A percentile compares a stretch with the other conserved stretches of the same genome.
Evolutionary conservation across 306 rosid species (phyloP).

Genomic region (Rosa rugosa): DNA sequence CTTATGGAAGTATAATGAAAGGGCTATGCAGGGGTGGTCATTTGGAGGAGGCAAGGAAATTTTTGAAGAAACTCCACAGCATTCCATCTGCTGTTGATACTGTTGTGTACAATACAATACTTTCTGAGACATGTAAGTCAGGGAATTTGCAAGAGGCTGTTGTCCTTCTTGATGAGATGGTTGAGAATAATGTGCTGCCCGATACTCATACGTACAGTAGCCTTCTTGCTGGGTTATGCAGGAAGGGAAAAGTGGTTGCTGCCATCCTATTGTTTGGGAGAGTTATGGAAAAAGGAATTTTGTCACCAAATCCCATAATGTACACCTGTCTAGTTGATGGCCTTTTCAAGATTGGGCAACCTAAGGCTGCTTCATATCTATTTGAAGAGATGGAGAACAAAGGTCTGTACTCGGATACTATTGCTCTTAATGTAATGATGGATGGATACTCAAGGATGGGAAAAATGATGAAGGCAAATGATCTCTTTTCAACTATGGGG

Average conservation of each 20-base stretch:
- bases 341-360: slow-evolving; percentile 66
- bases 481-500: slow-evolving; percentile 52
- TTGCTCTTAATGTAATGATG: slow-evolving; percentile 50
- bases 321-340: slow-evolving; percentile 62
- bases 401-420: slow-evolving; percentile 54
- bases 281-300: slow-evolving; percentile 44
- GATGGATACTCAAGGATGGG: slow-evolving; percentile 68
- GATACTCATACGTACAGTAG: slow-evolving; percentile 54
- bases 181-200: slow-evolving; percentile 51
- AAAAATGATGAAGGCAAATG: slow-evolving; percentile 39
- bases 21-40: slow-evolving; percentile 63
- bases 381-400: slow-evolving; percentile 64
- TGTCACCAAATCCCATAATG: slow-evolving; percentile 44
- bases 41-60: slow-evolving; percentile 47
- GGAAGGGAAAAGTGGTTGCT: slow-evolving; percentile 54
- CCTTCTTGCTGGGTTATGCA: slow-evolving; percentile 61
- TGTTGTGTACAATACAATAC: slow-evolving; percentile 57
- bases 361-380: slow-evolving; percentile 55
- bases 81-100: slow-evolving; percentile 56
- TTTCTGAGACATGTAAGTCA: slow-evolving; percentile 47
- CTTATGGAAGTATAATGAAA: slow-evolving; percentile 63
- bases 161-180: slow-evolving; percentile 58
- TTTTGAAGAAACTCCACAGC: slow-evolving; percentile 44
- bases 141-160: slow-evolving; percentile 59
- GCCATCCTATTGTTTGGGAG: slow-evolving; percentile 55